Conservation (phyloP, 805 yeast genomes). For the Candida nanaspora region DNA sequence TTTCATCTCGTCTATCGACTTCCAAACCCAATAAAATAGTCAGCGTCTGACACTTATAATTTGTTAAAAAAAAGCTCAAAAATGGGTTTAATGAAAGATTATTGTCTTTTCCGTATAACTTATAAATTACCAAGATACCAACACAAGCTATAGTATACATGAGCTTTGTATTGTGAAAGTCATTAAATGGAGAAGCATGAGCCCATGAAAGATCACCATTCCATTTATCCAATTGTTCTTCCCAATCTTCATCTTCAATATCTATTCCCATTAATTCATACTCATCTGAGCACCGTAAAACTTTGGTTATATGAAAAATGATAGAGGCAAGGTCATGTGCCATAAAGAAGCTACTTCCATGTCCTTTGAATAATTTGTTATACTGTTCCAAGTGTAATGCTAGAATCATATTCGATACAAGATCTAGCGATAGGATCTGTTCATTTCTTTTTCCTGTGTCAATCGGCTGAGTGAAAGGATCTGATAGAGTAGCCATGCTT, state of each 20-base stretch:
- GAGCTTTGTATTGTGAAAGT: conserved; percentile 32
- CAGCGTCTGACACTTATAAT: conserved; percentile 64
- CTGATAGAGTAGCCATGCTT: conserved; percentile 33
- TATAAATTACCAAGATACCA: conserved; percentile 36
- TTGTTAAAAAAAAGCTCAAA: conserved; percentile 43
- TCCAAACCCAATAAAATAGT: conserved; percentile 55
- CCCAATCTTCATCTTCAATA: conserved; percentile 32
- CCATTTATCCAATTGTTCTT: conserved; percentile 26
- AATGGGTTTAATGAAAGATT: conserved; percentile 56
- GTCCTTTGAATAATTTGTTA: conserved; percentile 12
- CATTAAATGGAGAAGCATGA: conserved; percentile 15
- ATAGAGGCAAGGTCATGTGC: conserved; percentile 26
- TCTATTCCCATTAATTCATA: conserved; percentile 30
- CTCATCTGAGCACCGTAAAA: conserved; percentile 38
- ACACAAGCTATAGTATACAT: conserved; percentile 38
- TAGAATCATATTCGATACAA: conserved; percentile 44
- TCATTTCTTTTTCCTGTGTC: conserved; percentile 43
- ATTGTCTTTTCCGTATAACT: conserved; percentile 26
- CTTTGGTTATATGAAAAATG: conserved; percentile 27
- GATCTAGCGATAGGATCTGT: conserved; percentile 46
- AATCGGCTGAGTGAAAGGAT: conserved; percentile 66
- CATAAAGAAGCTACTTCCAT: conserved; percentile 26
- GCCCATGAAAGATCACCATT: conserved; percentile 26
- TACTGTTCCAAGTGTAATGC: conserved; percentile 29
- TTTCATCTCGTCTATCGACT: conserved; percentile 45